Percentiles rank a stretch among this genome's conserved stretches.
Conservation (phyloP, 768 basidiomycete genomes). For the Hypholoma sublateritium region DNA sequence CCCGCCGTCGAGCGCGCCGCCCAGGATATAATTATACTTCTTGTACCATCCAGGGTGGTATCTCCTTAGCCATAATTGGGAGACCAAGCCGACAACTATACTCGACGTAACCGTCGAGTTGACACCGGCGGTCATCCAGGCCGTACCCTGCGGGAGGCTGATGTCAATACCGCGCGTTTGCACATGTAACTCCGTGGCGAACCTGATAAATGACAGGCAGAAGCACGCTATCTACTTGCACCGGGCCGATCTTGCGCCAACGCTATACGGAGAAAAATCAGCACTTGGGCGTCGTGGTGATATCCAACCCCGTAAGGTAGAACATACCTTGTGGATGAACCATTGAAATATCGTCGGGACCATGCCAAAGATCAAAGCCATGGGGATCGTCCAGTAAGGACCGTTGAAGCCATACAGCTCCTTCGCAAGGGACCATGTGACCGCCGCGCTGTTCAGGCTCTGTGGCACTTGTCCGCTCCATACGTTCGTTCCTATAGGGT, state of each 20-base stretch:
- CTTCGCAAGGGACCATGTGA: conserved; percentile 66
- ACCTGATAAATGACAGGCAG: conserved; percentile 59
- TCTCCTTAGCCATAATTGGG: conserved; percentile 59
- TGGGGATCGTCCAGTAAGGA: conserved; percentile 56
- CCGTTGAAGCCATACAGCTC: conserved; percentile 53
- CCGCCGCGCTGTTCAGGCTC: conserved; percentile 53
- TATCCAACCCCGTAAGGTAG: not conserved
- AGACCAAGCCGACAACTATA: conserved; percentile 53
- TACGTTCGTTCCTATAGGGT: conserved; percentile 55
- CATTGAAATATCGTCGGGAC: conserved; percentile 52
- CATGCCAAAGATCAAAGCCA: conserved; percentile 55
- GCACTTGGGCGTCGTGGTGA: not conserved
- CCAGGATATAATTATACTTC: conserved; percentile 65
- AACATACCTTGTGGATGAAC: conserved; percentile 47
- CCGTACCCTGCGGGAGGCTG: conserved; percentile 30
- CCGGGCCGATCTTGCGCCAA: conserved; percentile 53
- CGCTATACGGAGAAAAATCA: conserved; percentile 29
- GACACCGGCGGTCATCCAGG: conserved; percentile 50
- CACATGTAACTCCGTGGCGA: not conserved
- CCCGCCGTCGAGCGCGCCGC: conserved; percentile 66
- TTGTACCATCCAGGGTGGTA: conserved; percentile 68
- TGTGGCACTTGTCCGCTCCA: conserved; percentile 59
- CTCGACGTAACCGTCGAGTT: conserved; percentile 49
- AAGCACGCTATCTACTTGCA: conserved; percentile 49
- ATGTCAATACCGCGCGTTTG: not conserved